Evolutionary conservation across 257 asterid species (phyloP).

Genomic region (Ilex asprella): DNA sequence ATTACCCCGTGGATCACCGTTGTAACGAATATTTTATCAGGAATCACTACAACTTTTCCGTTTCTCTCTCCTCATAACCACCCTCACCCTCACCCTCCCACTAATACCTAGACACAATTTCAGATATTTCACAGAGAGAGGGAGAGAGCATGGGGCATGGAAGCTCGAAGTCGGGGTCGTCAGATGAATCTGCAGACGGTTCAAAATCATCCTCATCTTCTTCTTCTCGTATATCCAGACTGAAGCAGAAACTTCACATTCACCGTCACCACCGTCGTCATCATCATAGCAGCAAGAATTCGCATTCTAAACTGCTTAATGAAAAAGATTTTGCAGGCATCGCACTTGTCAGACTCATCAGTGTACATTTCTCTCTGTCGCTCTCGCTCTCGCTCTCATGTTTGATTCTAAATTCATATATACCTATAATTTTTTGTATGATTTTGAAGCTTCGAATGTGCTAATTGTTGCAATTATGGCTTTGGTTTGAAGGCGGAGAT

Average conservation of each 20-base stretch:
- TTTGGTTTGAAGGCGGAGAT: slow-evolving; percentile 67
- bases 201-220: slow-evolving; percentile 25
- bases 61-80: too few relatives aligned
- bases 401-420: not conserved
- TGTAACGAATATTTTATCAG: too few relatives aligned
- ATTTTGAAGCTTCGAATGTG: not conserved
- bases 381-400: not conserved
- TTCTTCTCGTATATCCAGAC: slow-evolving; percentile 25
- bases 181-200: slow-evolving; percentile 41
- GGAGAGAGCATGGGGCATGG: slow-evolving; percentile 55
- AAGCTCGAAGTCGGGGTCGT: slow-evolving; percentile 36
- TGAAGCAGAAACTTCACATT: slow-evolving; percentile 53
- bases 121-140: too few relatives aligned
- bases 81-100: too few relatives aligned
- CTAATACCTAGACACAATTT: too few relatives aligned
- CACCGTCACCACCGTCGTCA: slow-evolving; percentile 48
- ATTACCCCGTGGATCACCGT: too few relatives aligned
- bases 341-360: slow-evolving; percentile 64
- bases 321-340: slow-evolving; percentile 86
- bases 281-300: slow-evolving; percentile 23
- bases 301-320: slow-evolving; percentile 36
- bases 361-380: slow-evolving; percentile 23
- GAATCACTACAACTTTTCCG: too few relatives aligned
- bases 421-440: not conserved
- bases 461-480: not conserved